Evolutionary conservation across 805 yeast genomes (phyloP).

Genomic region (Monosporozyma servazzii): DNA sequence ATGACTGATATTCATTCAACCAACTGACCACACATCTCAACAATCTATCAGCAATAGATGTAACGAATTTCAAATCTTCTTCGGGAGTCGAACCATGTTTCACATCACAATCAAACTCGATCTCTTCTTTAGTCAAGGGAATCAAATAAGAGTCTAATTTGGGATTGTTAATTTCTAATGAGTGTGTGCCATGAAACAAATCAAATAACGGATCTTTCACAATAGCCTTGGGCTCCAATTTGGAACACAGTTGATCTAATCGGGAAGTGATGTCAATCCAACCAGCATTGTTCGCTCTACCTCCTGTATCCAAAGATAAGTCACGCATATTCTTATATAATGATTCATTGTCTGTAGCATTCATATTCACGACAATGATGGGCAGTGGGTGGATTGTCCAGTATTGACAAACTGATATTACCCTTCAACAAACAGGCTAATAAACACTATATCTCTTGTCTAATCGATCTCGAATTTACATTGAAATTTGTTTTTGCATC

Average conservation of each 20-base stretch:
- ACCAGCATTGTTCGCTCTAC: neutral
- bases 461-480: neutral
- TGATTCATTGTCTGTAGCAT: neutral
- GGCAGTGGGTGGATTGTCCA: too few relatives aligned
- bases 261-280: constrained; percentile 47
- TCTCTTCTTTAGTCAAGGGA: constrained; percentile 36
- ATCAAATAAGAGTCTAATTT: constrained; percentile 72
- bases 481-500: neutral
- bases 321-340: neutral
- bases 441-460: neutral
- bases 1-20: constrained; percentile 58
- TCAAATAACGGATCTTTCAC: constrained; percentile 52
- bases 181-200: constrained; percentile 77
- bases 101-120: constrained; percentile 36
- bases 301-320: neutral
- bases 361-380: too few relatives aligned
- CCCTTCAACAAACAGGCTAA: neutral
- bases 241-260: constrained; percentile 35
- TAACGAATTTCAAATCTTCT: constrained; percentile 34
- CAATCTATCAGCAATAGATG: constrained; percentile 46
- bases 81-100: constrained; percentile 17
- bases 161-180: constrained; percentile 65
- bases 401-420: neutral
- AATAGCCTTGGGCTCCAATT: constrained; percentile 44
- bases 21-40: constrained; percentile 54